Base-by-base conservation (phyloP, 371 early-diverging fungal species). In the Parasitella parasitica region DNA sequence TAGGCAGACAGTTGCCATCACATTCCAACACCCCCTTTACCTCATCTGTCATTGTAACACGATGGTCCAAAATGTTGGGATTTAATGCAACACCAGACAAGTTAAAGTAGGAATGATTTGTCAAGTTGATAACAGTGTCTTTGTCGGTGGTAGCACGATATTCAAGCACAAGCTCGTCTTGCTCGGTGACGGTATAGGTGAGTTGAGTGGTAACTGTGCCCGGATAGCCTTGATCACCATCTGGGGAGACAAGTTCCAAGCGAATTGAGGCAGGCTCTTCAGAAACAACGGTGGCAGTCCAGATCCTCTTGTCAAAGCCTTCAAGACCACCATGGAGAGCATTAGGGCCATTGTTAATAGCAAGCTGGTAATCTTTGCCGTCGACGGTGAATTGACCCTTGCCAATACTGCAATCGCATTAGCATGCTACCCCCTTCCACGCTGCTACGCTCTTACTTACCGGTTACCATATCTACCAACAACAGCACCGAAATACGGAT, bases 1-100 rank as follows among this genome's bases (percentile, higher is more conserved):
- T 90, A 24, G 93, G 93, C 16, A 89, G 71, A 36, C 84, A 79
- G 48, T 73, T 75, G 1, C 69, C 64, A 55, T 86, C 82, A 18
- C 84, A 54, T 52, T 84, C 84, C 49, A 89, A 68, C 20, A 78
- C 76, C 27, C 78, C 79, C 60, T 77, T 72, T 37, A 85, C 75
- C 37, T 75, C 67, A 22, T 76, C 63, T 1, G 75, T 63, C 76
- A 85, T 81, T 34, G 80, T 63, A 12, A 87, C 60, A 18, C 76
- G 68, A 54, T 87, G 87, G 30, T 82, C 77, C 26, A 76, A 72
- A 4, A 82, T 64, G 20, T 60, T 74, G 13, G 71, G 82, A 54
- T 68, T 76, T 34, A 54, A 64, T 35, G 64, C 72, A 6, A 83
- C 70, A 24, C 93, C 81, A 30, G 77, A 69, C 61, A 81, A 64